Evolutionary conservation across 2,329 filamentous ascomycete species (phyloP).

Genomic region (Fusarium tjaetaba): DNA sequence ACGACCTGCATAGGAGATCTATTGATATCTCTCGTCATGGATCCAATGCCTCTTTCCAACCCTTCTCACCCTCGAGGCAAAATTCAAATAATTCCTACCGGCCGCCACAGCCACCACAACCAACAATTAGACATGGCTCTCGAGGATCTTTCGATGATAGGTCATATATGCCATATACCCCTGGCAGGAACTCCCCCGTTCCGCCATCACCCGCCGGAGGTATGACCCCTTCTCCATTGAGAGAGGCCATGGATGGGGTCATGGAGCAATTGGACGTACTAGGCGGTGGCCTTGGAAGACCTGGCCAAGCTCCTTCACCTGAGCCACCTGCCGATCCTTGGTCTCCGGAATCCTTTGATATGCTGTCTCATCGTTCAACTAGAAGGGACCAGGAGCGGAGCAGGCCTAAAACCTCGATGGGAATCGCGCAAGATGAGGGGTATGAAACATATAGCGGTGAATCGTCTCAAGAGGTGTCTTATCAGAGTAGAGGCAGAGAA

Average conservation of each 20-base stretch:
- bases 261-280: conserved; percentile 95
- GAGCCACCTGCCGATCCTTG: conserved; percentile 76
- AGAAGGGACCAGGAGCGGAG: conserved; percentile 41
- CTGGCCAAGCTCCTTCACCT: conserved; percentile 64
- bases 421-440: conserved; percentile 71
- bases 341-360: conserved; percentile 88
- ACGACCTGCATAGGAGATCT: conserved; percentile 49
- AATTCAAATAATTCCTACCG: conserved; percentile 53
- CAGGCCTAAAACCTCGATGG: conserved; percentile 77
- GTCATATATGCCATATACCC: conserved; percentile 55
- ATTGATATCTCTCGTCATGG: conserved; percentile 48
- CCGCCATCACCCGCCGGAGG: conserved; percentile 74
- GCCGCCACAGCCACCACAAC: conserved; percentile 28
- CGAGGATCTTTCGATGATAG: conserved; percentile 48
- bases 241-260: conserved; percentile 97
- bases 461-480: conserved; percentile 60
- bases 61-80: conserved; percentile 48
- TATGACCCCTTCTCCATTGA: conserved; percentile 87
- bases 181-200: conserved; percentile 68
- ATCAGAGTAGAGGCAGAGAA: conserved; percentile 55
- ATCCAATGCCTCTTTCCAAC: conserved; percentile 49
- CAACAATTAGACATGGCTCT: conserved; percentile 35
- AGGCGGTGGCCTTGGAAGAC: conserved; percentile 57
- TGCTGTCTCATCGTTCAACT: conserved; percentile 51
- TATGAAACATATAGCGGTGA: conserved; percentile 68